phyloP scores from a whole-genome alignment of 2,329 filamentous ascomycete species.

The Tolypocladium pustulatum region DNA sequence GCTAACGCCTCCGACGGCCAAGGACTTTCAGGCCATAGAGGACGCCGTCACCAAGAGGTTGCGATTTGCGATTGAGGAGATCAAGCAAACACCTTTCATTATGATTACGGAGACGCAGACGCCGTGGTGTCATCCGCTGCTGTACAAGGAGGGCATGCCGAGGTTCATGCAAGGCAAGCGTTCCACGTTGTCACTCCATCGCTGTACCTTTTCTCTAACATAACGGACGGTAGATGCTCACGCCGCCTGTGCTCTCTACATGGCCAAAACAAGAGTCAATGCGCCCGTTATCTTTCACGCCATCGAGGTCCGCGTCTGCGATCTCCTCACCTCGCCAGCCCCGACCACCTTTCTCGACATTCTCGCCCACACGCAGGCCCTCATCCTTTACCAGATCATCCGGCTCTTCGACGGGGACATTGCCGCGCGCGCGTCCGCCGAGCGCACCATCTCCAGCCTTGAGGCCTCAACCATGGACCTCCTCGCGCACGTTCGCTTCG shows the following conservation, averaged over 20 bases:
- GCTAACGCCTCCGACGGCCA: conserved; percentile 12
- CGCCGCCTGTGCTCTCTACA: conserved; percentile 41
- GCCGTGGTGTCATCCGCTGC: conserved; percentile 40
- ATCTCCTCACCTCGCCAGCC: conserved; percentile 26
- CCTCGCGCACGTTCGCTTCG: conserved; percentile 20
- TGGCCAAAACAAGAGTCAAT: conserved; percentile 37
- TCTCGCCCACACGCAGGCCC: conserved; percentile 34
- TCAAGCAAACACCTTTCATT: conserved; percentile 34
- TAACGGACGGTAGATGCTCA: conserved; percentile 31
- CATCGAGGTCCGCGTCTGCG: conserved; percentile 32
- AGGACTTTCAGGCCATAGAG: conserved; percentile 7
- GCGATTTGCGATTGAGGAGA: conserved; percentile 36
- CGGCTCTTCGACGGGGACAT: conserved; percentile 40
- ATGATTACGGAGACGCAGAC: conserved; percentile 39
- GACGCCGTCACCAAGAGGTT: conserved; percentile 21
- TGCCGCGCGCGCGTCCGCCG: conserved; percentile 26
- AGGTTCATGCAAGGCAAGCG: conserved; percentile 34
- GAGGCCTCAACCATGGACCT: conserved; percentile 22
- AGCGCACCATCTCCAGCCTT: conserved; percentile 19
- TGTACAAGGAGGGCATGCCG: conserved; percentile 43
- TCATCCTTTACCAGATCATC: conserved; percentile 39
- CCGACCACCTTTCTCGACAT: conserved; percentile 15
- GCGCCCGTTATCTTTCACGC: conserved; percentile 34
- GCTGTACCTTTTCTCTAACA: background rate
- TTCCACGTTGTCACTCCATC: background rate